These are phyloP conservation scores for Salix dunnii DNA, from an alignment of 345 rosid species.

Conservation along the genomic window DNA sequence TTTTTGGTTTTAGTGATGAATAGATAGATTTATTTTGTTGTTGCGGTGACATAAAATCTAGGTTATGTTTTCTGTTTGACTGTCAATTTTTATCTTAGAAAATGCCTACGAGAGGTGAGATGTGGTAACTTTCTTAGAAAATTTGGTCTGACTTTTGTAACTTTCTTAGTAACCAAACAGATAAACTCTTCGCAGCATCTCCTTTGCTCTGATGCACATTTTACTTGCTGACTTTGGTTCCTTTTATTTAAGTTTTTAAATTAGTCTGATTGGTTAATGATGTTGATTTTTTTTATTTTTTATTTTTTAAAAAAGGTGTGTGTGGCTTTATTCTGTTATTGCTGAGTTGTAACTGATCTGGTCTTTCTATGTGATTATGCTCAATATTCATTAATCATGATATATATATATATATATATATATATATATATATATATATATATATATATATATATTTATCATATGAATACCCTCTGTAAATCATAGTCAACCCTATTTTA, in stretches of 20 bases:
- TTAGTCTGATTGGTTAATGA: neutral
- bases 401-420: neutral
- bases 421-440: neutral
- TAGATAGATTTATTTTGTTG: neutral
- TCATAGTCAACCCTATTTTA: neutral
- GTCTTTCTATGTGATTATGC: neutral
- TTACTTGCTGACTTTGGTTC: neutral
- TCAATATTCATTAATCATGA: neutral
- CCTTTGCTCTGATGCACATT: neutral
- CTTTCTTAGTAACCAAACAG: conserved; percentile 4
- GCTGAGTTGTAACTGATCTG: neutral
- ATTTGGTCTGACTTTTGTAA: neutral
- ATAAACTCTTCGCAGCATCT: neutral
- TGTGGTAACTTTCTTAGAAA: neutral
- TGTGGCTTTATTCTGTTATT: neutral
- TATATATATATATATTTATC: neutral
- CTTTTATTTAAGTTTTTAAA: neutral
- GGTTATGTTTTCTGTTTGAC: neutral
- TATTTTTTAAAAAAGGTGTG: neutral
- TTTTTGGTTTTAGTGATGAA: neutral
- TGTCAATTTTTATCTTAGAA: neutral
- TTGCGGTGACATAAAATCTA: neutral
- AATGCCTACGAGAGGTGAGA: neutral
- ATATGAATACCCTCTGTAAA: neutral
- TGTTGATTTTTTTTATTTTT: neutral